Conservation (phyloP, 768 basidiomycete genomes). For the Serendipita sp. region DNA sequence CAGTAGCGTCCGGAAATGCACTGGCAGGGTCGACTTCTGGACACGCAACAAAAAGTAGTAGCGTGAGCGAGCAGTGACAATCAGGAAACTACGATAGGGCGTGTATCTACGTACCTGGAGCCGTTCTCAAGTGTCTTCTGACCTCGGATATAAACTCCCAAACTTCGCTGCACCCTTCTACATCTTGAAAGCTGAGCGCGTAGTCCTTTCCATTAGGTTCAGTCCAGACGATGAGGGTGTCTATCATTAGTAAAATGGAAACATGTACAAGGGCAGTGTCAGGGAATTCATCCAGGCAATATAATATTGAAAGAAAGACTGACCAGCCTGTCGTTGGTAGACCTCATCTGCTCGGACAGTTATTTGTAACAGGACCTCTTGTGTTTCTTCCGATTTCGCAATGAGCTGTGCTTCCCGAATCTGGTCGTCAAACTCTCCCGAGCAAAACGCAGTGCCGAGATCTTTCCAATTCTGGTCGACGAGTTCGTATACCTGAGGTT, state of each 20-base stretch:
- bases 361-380: constrained; percentile 61
- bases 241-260: constrained; percentile 25
- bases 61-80: not conserved
- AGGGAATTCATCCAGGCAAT: not conserved
- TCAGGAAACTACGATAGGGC: not conserved
- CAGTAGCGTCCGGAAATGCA: not conserved
- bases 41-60: not conserved
- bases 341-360: constrained; percentile 69
- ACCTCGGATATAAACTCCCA: constrained; percentile 96
- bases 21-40: not conserved
- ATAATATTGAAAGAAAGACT: constrained; percentile 15
- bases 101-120: not conserved
- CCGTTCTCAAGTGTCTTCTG: constrained; percentile 47
- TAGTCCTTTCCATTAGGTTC: constrained; percentile 90
- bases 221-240: constrained; percentile 98
- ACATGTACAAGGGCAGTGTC: not conserved
- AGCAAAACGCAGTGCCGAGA: constrained; percentile 93
- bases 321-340: constrained; percentile 77
- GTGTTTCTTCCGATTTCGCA: constrained; percentile 64
- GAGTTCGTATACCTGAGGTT: constrained; percentile 75
- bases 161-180: constrained; percentile 87
- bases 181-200: constrained; percentile 91
- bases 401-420: constrained; percentile 65
- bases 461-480: constrained; percentile 85
- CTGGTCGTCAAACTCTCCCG: constrained; percentile 69